Evolutionary conservation across 2,329 filamentous ascomycete species (phyloP), one percentile per base, ranked within the genome.

Genomic region (Teratosphaeria viscida): DNA sequence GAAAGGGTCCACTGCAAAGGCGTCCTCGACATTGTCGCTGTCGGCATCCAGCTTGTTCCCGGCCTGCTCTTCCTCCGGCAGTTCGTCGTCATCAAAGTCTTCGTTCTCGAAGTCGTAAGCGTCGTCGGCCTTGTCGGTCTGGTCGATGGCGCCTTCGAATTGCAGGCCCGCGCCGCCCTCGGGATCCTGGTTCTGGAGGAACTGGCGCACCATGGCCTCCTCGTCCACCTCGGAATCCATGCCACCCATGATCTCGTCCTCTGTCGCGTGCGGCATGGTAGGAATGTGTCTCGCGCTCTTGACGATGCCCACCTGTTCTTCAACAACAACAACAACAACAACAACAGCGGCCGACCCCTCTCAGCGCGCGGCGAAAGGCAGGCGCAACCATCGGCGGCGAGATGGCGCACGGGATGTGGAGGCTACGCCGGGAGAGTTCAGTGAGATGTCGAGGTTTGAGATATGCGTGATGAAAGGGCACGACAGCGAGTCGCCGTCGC

Each of bases 31-130:
- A 27, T 62, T 62, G 19, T 61, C 66, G 16, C 63, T 62, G 26
- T 61, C n/a, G 5, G 5, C 64, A n/a, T 65, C 52, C 52, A 57
- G 35, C 35, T 57, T 57, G 43, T 65, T 55, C 6, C 61, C 64
- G 14, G 66, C 66, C 59, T 85, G 82, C 61, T 89, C 86, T 63
- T 94, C 90, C 6, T 94, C 90, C 11, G 90, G 88, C 7, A 96
- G 81, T 63, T 96, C 91, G 70, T 96, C 91, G 71, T 97, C 92
- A 65, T 88, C 88, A 63, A 97, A 92, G 70, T 96, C 90, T 71
- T 89, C 90, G 67, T 82, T 23, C 43, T 49, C 43, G 7, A 49
- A 99, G 71, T 99, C 94, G 63, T 94, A 77, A 49, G 94, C 94
- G 75, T 97, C 89, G 61, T 91, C 91, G 58, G 91, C 92, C 74